Evolutionary conservation across 345 rosid species (phyloP).

Genomic region (Salix viminalis): DNA sequence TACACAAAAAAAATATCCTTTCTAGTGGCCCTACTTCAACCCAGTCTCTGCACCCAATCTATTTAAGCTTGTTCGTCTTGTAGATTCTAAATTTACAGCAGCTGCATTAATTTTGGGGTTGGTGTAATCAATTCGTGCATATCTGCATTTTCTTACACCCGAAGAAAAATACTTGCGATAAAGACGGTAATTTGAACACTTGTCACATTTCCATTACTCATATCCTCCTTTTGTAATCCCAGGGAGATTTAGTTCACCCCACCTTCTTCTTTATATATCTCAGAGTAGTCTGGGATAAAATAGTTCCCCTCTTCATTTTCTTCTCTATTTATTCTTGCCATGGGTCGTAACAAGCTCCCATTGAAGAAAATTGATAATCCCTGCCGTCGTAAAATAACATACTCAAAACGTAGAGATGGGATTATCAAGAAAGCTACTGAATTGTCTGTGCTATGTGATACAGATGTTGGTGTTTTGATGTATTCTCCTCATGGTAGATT

Average conservation of each 20-base stretch:
- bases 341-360: slow-evolving; percentile 91
- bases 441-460: slow-evolving; percentile 77
- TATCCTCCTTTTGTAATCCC: neutral
- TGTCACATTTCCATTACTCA: neutral
- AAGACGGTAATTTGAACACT: neutral
- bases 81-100: neutral
- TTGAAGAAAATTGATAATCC: slow-evolving; percentile 79
- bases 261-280: neutral
- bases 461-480: slow-evolving; percentile 78
- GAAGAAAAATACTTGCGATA: neutral
- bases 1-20: neutral
- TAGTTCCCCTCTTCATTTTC: neutral
- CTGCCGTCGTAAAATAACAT: slow-evolving; percentile 71
- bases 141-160: neutral
- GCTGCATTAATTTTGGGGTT: neutral
- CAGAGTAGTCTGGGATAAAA: neutral
- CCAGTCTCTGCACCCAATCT: neutral
- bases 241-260: neutral
- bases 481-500: slow-evolving; percentile 50
- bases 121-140: neutral
- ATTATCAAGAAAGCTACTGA: slow-evolving; percentile 90
- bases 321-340: slow-evolving; percentile 2
- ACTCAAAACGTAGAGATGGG: slow-evolving; percentile 75
- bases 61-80: neutral
- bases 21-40: neutral